Evolutionary conservation across 164 flowering plant genomes (phyloP).

Genomic region (Berberis vulgaris): DNA sequence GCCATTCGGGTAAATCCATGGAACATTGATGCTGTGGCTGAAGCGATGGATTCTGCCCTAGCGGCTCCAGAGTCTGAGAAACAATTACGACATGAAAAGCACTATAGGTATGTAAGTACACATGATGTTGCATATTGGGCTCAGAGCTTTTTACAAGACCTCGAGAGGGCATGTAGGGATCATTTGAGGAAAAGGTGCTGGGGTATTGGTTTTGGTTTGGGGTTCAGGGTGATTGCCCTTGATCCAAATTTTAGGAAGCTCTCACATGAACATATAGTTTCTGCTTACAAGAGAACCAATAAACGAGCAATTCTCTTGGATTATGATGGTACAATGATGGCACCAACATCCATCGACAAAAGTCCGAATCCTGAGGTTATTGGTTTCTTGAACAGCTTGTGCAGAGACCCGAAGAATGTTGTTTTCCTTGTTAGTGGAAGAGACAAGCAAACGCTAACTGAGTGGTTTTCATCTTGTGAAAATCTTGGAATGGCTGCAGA

Average conservation of each 20-base stretch:
- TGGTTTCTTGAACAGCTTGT: conserved; percentile 32
- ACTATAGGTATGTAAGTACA: conserved; percentile 33
- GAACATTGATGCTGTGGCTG: conserved; percentile 3
- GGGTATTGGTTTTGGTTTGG: conserved; percentile 59
- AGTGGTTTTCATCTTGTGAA: conserved; percentile 58
- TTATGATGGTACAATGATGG: conserved; percentile 63
- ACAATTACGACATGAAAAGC: conserved; percentile 23
- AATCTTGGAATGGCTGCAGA: conserved; percentile 61
- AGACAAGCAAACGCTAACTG: conserved; percentile 34
- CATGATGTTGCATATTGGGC: conserved; percentile 70
- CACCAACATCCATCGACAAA: conserved; percentile 38
- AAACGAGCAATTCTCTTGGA: conserved; percentile 60
- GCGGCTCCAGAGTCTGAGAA: conserved; percentile 41
- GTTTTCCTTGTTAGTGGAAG: conserved; percentile 72
- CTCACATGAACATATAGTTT: conserved; percentile 33
- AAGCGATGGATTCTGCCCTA: not conserved
- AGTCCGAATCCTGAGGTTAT: conserved; percentile 46
- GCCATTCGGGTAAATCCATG: not conserved
- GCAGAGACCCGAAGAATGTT: conserved; percentile 52
- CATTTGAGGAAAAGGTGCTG: conserved; percentile 55
- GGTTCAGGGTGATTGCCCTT: conserved; percentile 57
- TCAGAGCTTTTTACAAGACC: conserved; percentile 48
- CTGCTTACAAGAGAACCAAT: conserved; percentile 44
- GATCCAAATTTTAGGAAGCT: conserved; percentile 57
- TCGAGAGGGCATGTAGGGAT: conserved; percentile 53